Evolutionary conservation across 768 basidiomycete genomes (phyloP), one percentile per base, ranked within the genome.

Genomic region (Boletus tomentosulus): DNA sequence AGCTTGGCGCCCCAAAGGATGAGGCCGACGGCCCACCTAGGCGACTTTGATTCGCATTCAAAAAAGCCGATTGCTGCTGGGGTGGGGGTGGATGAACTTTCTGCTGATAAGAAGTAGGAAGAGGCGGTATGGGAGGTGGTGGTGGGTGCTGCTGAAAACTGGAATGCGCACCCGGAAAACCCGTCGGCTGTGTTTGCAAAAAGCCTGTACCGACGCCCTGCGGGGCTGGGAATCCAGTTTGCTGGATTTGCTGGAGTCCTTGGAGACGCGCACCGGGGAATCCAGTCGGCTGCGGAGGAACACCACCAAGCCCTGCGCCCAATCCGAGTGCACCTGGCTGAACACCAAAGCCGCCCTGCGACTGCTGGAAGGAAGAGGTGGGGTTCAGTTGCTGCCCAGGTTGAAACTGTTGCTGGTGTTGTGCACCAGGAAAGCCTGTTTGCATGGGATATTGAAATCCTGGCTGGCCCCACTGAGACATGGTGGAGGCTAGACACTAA

Each of bases 391-490:
- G 66, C 52, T 73, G 76, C 4, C 53, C 57, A 10, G 66, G 69
- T 38, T 75, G 74, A 53, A 76, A 73, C 15, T 34, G 33, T 34
- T 67, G 72, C 55, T 82, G 81, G 28, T 75, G 77, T 59, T 77
- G 78, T 52, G 62, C 64, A 48, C 64, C 65, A 55, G 73, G 78
- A 68, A 79, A 85, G 13, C 86, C 88, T 3, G 88, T 87, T 59
- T 87, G 87, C 68, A 85, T 74, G 31, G 89, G 84, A 65, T 87
- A 85, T 71, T 90, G 87, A 63, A 75, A 85, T 34, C 83, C 82
- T 24, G 78, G 79, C 68, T 84, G 86, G 49, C 77, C 78, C 87
- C 89, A 91, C 71, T 89, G 87, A 63, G 87, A 81, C 89, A 91
- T 90, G 66, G 62, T 74, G 65, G 28, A n/a, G 42, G 9, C 4